phyloP scores from a whole-genome alignment of 2,329 filamentous ascomycete species.

The Trichoderma endophyticum region DNA sequence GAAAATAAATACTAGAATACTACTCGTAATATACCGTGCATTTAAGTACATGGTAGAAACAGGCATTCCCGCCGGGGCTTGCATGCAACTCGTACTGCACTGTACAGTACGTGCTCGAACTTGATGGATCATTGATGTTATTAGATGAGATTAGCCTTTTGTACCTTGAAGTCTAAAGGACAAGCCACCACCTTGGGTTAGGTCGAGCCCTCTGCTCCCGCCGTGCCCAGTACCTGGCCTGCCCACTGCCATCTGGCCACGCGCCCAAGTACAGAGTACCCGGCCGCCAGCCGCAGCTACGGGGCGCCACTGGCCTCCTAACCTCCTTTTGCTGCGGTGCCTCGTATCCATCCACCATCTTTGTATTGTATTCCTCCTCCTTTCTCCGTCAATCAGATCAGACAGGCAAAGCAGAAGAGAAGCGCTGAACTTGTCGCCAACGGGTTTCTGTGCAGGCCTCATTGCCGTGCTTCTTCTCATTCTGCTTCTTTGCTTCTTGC shows the following conservation, averaged over 20 bases:
- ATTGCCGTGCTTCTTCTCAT: neutral
- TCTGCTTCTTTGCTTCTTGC: neutral
- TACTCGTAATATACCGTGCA: neutral
- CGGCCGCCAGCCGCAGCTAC: neutral
- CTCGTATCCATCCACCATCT: conserved; percentile 16
- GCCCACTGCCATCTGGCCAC: neutral
- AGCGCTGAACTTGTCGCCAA: neutral
- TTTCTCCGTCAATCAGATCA: conserved; percentile 11
- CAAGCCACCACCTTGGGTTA: conserved; percentile 10
- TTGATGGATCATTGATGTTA: neutral
- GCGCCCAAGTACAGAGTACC: neutral
- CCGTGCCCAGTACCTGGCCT: neutral
- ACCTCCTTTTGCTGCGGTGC: conserved; percentile 17
- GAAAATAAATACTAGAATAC: neutral
- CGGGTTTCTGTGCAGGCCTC: neutral
- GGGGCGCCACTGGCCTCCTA: conserved; percentile 13
- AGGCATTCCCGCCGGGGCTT: neutral
- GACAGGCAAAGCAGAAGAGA: neutral
- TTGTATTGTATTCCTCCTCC: conserved; percentile 12
- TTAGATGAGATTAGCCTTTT: neutral
- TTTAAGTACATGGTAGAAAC: neutral
- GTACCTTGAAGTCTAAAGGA: conserved; percentile 7
- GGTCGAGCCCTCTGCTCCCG: neutral
- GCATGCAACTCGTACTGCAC: too few relatives aligned
- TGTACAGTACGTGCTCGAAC: neutral